Conservation (phyloP, 768 basidiomycete species). For the Neoboletus magnificus region DNA sequence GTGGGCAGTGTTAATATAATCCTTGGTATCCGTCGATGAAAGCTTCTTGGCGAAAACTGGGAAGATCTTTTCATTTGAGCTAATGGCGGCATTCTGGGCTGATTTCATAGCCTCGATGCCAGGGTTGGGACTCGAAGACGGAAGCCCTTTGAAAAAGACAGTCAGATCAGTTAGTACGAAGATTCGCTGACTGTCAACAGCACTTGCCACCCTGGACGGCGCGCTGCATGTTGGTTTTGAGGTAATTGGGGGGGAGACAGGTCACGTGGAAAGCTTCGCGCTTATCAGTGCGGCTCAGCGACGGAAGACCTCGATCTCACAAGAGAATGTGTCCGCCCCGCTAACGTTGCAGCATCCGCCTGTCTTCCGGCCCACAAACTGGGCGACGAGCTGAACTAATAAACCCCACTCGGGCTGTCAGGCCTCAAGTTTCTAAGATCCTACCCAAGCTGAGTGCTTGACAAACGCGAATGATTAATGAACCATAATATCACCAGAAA, state of each 20-base stretch:
- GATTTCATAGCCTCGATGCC: conserved; percentile 13
- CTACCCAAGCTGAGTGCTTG: no score
- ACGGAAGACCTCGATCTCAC: not conserved
- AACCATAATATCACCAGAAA: not conserved
- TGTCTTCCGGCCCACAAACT: not conserved
- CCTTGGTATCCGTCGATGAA: conserved; percentile 24
- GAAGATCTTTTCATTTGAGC: conserved; percentile 37
- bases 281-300: no score
- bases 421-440: not conserved
- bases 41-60: conserved; percentile 34
- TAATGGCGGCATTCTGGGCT: conserved; percentile 19
- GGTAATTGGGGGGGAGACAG: not conserved
- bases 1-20: conserved; percentile 21
- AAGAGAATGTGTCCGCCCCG: not conserved
- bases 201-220: conserved; percentile 5
- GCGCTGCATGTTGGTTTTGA: conserved; percentile 11
- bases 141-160: conserved; percentile 1
- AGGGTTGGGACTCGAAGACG: not conserved
- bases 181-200: not conserved
- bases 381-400: not conserved
- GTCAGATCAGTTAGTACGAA: not conserved
- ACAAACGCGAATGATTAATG: not conserved
- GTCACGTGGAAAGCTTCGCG: conserved; percentile 9
- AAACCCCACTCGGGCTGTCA: not conserved
- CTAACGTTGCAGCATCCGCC: not conserved